Base-by-base conservation (phyloP, 371 early-diverging fungal genomes). In the Mortierella sp. region DNA sequence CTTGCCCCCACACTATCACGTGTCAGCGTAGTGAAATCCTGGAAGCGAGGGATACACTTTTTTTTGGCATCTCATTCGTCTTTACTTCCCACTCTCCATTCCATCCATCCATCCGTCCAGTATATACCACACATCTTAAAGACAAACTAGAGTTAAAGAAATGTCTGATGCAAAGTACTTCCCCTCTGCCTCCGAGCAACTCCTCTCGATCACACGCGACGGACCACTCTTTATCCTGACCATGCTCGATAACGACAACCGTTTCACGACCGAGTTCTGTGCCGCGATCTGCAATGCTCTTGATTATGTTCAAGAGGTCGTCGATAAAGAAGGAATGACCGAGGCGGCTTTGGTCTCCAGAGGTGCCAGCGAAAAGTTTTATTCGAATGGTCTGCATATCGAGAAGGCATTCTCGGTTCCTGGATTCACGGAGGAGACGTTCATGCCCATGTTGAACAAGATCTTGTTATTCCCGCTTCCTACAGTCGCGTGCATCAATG, bases 401-500 rank as follows among this genome's bases (percentile, higher is more conserved):
- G 76, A 69, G 52, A 76, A 81, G 51, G 85, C 84, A 12, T 17
- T 87, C 8, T 15, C 64, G 5, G 72, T 81, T 23, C 63, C 66
- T 5, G 78, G 82, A 8, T 89, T 89, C 55, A 56, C 66, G 7
- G 71, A 76, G 14, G 23, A 66, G 4, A 50, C 39, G 56, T 79
- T 70, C 43, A 66, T 66, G 62, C 66, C 69, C 27, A 70, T 79
- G 65, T 52, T 79, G n/a, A 53, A 50, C 49, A 71, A 78, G 72
- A 47, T 80, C 51, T 32, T 64, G 26, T 23, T 68, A 0, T 92
- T 92, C 64, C 82, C 87, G 26, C 73, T 94, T 12, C 94, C 95
- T 0, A 93, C 94, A 0, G 87, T 94, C n/a, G 94, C 95, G 7
- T 93, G 93, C 15, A 79, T 92, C 27, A 92, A 93, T 58, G 93